Base-by-base conservation (phyloP, 352 stramenopile genomes). In the Pelagophyceae sp. region DNA sequence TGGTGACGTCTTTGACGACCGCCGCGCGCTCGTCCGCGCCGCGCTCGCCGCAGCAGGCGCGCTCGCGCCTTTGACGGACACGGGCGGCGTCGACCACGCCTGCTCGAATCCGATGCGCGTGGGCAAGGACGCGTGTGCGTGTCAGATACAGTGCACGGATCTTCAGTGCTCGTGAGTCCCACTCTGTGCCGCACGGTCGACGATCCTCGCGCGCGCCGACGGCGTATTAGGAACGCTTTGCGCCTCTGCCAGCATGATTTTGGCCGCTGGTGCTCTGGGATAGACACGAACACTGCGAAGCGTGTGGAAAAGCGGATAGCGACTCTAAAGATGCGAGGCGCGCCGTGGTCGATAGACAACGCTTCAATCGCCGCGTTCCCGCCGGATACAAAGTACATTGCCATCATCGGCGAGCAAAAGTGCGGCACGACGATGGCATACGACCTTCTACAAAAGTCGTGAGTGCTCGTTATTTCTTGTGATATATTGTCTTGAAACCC, bases 381-480 rank as follows among this genome's bases (percentile, higher is more conserved):
- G 23, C 5, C 29, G 23, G 23, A 11, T 15, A 27, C 23, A 31
- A 67, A 54, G 11, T 54, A 23, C 45, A 54, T 54, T 54, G 45
- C 11, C 5, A 31, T 74, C 38, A 54, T 74, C 27, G 67, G 67
- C 33, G 67, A 74, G 38, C 67, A 74, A 31, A 74, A 74, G 67
- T 74, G 67, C 67, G 67, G 67, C 67, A 74, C 67, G 67, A 74
- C 67, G 23, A 33, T 74, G 0, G 15, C 33, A 2, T 74, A 58
- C 38, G 67, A 74, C 38, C 2, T n/a, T 2, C 67, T 74, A 23
- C 17, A 40, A 2, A 51, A 58, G 1, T 74, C 67, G 17, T n/a
- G n/a, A n/a, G n/a, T n/a, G n/a, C n/a, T n/a, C n/a, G n/a, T n/a
- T 60, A 15, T 25, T 60, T 25, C 50, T 60, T 25, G 50, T 25